phyloP scores from a whole-genome alignment of 306 rosid genomes.

The Castanea crenata region DNA sequence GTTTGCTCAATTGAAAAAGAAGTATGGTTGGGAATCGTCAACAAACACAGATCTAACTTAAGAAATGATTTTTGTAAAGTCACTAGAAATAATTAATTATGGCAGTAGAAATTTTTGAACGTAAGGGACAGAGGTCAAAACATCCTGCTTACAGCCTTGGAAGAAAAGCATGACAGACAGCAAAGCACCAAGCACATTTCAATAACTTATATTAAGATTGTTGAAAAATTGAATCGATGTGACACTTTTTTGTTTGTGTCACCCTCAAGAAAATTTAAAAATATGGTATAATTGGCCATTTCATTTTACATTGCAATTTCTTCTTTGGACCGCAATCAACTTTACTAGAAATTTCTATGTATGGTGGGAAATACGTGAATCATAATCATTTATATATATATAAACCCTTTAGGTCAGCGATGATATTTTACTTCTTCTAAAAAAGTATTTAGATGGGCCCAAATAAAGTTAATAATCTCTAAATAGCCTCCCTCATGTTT shows the following conservation, averaged over 20 bases:
- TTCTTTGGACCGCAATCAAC: background rate
- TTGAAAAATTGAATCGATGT: background rate
- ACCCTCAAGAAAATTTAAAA: background rate
- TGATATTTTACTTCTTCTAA: background rate
- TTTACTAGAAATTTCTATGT: background rate
- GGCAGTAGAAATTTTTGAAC: background rate
- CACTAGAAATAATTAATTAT: background rate
- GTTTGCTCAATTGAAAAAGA: no score
- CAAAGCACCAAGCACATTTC: conserved; percentile 5
- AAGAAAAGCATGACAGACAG: background rate
- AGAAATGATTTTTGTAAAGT: background rate
- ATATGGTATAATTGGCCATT: background rate
- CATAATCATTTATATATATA: background rate
- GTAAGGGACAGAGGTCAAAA: background rate
- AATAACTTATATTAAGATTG: background rate
- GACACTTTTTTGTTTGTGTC: background rate
- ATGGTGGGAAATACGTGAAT: background rate
- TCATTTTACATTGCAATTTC: background rate
- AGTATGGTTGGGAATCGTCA: no score
- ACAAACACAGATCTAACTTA: background rate
- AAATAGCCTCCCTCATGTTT: no score
- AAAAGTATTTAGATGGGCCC: background rate
- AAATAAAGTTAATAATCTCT: background rate
- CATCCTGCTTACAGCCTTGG: conserved; percentile 9
- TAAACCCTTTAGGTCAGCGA: background rate